Evolutionary conservation across 2,329 filamentous ascomycete genomes (phyloP).

Genomic region (Cercospora sp.): DNA sequence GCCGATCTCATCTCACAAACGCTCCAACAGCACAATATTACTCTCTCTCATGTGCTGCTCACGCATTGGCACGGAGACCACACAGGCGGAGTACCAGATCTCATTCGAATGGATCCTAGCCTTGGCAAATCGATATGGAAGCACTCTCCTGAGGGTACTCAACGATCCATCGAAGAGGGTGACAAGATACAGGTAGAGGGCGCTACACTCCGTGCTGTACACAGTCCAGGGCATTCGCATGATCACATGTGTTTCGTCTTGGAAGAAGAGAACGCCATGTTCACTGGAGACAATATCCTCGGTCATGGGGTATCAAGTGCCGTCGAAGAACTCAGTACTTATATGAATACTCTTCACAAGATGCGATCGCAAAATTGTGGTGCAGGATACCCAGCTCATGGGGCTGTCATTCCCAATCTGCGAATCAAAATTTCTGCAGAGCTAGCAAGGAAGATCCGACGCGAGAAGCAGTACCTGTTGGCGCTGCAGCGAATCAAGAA

Average conservation of each 20-base stretch:
- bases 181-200: conserved; percentile 45
- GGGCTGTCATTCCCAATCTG: conserved; percentile 43
- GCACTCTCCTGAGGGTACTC: conserved; percentile 35
- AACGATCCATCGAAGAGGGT: conserved; percentile 42
- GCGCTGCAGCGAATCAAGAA: conserved; percentile 35
- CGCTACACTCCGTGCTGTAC: conserved; percentile 44
- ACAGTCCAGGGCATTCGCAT: conserved; percentile 38
- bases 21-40: conserved; percentile 36
- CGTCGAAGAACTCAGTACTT: conserved; percentile 44
- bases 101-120: conserved; percentile 39
- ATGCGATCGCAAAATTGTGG: conserved; percentile 43
- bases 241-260: conserved; percentile 43
- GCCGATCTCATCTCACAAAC: conserved; percentile 39
- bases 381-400: conserved; percentile 51
- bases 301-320: conserved; percentile 43
- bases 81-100: conserved; percentile 46
- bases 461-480: conserved; percentile 46
- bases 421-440: conserved; percentile 44
- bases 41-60: conserved; percentile 47
- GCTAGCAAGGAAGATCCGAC: conserved; percentile 42
- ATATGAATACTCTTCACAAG: conserved; percentile 40
- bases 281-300: conserved; percentile 44
- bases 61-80: conserved; percentile 52
- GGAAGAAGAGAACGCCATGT: conserved; percentile 42
- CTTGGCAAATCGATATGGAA: conserved; percentile 42